A percentile compares a stretch with the other conserved stretches of the same genome.
phyloP scores from a whole-genome alignment of 768 basidiomycete genomes.

The Phaeolepiota aurea region DNA sequence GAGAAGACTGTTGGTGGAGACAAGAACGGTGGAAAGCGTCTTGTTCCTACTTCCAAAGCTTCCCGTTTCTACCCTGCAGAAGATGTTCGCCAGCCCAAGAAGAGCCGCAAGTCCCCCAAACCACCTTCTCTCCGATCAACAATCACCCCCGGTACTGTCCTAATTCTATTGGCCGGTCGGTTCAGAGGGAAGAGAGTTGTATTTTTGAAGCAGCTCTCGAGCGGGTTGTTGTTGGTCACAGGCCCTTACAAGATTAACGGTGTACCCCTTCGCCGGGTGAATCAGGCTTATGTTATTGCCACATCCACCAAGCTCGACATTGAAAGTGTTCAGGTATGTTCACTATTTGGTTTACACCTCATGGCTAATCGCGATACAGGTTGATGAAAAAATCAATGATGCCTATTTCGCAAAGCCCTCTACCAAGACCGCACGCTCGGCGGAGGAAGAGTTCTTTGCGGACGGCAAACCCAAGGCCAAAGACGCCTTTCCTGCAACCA shows the following conservation, averaged over 20 bases:
- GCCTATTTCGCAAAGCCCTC: conserved; percentile 84
- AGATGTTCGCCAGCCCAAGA: conserved; percentile 86
- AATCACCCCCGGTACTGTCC: conserved; percentile 89
- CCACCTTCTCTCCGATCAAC: conserved; percentile 72
- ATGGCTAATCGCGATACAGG: conserved; percentile 27
- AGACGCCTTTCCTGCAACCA: conserved; percentile 78
- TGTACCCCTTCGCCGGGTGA: conserved; percentile 94
- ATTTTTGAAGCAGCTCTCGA: conserved; percentile 91
- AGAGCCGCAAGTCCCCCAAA: conserved; percentile 81
- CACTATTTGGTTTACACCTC: conserved; percentile 1
- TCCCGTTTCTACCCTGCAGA: conserved; percentile 93
- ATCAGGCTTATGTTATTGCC: conserved; percentile 98
- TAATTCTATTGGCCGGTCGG: conserved; percentile 95
- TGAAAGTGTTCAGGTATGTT: conserved; percentile 59
- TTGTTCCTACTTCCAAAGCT: conserved; percentile 79
- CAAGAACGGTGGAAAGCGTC: conserved; percentile 86
- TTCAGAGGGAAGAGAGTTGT: conserved; percentile 99
- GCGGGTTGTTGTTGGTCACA: conserved; percentile 89
- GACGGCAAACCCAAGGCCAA: conserved; percentile 89
- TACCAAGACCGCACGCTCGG: conserved; percentile 62
- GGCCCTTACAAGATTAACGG: conserved; percentile 99
- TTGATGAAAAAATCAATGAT: conserved; percentile 89
- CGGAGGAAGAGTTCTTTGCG: conserved; percentile 96
- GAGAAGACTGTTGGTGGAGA: conserved; percentile 83
- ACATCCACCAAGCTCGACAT: conserved; percentile 93